These are phyloP conservation scores for Zelonia costaricensis DNA, from an alignment of 208 protist genomes.

Conservation along the genomic window DNA sequence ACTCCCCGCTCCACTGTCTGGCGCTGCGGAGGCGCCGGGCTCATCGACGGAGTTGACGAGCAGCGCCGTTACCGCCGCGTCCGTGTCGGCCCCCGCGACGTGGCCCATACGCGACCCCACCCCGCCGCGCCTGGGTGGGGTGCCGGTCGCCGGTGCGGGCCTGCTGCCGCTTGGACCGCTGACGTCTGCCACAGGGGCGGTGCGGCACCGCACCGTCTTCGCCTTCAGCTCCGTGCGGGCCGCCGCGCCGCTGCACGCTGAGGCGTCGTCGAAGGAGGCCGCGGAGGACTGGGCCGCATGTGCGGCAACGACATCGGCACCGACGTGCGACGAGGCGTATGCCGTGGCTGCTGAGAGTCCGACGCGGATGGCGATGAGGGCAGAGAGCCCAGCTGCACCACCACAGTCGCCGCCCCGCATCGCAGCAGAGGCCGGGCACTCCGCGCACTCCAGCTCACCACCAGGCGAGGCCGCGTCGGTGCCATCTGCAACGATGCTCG, in stretches of 20 bases:
- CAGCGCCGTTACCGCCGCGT: neutral
- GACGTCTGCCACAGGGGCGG: neutral
- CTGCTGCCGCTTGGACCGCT: slow-evolving; percentile 1
- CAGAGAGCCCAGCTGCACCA: too few species aligned
- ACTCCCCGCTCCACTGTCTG: neutral
- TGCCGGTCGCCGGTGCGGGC: neutral
- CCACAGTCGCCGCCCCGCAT: too few species aligned
- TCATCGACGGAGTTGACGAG: neutral
- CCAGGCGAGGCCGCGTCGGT: too few species aligned
- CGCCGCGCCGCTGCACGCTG: too few species aligned
- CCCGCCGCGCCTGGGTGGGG: neutral
- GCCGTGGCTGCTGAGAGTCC: neutral
- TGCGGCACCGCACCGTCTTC: slow-evolving; percentile 28
- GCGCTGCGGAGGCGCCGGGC: neutral
- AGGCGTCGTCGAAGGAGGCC: too few species aligned
- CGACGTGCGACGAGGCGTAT: neutral
- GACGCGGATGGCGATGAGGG: too few species aligned
- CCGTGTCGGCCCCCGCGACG: slow-evolving; percentile 1
- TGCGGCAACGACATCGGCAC: neutral
- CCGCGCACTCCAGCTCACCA: too few species aligned
- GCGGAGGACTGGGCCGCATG: too few species aligned
- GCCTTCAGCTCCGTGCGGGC: slow-evolving; percentile 14
- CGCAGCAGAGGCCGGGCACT: too few species aligned
- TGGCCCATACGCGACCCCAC: neutral
- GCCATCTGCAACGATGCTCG: too few species aligned